Percentiles rank a stretch among this genome's conserved stretches.
phyloP scores from a whole-genome alignment of 140 eudicot genomes.

The Bidens hawaiensis region DNA sequence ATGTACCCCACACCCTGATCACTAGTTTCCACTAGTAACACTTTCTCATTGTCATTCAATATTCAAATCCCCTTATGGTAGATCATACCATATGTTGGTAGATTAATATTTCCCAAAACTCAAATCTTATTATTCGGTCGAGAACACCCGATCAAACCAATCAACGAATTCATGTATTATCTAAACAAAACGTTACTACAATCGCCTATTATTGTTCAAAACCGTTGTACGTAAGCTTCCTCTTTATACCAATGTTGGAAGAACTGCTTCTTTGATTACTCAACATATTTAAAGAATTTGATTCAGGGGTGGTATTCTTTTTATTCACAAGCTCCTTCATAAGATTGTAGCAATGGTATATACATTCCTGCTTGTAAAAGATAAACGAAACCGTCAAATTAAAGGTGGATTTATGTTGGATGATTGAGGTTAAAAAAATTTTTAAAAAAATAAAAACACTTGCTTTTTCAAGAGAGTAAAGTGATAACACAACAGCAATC shows the following conservation, averaged over 20 bases:
- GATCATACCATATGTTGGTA: slow-evolving; percentile 49
- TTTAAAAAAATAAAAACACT: slow-evolving; percentile 22
- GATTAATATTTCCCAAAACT: slow-evolving; percentile 32
- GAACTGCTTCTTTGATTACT: slow-evolving; percentile 24
- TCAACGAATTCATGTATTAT: slow-evolving; percentile 30
- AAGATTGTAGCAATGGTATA: slow-evolving; percentile 45
- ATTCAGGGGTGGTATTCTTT: slow-evolving; percentile 48
- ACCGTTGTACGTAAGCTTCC: slow-evolving; percentile 42
- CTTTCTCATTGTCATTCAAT: slow-evolving; percentile 22
- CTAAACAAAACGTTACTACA: slow-evolving; percentile 21
- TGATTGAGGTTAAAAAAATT: background rate
- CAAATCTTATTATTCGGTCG: slow-evolving; percentile 22
- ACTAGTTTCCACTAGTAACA: slow-evolving; percentile 39
- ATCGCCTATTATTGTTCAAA: slow-evolving; percentile 34
- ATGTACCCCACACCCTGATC: slow-evolving; percentile 23
- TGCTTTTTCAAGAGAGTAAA: slow-evolving; percentile 60
- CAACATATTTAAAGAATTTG: slow-evolving; percentile 16
- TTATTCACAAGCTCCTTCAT: slow-evolving; percentile 37
- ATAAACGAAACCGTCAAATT: slow-evolving; percentile 14
- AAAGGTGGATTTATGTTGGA: background rate
- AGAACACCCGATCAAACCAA: slow-evolving; percentile 33
- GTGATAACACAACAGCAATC: slow-evolving; percentile 42
- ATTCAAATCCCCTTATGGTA: slow-evolving; percentile 24
- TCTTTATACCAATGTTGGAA: slow-evolving; percentile 38
- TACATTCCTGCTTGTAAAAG: slow-evolving; percentile 41